These are phyloP conservation scores for Medicago ruthenica DNA, from an alignment of 306 rosid species.

Conservation along the genomic window DNA sequence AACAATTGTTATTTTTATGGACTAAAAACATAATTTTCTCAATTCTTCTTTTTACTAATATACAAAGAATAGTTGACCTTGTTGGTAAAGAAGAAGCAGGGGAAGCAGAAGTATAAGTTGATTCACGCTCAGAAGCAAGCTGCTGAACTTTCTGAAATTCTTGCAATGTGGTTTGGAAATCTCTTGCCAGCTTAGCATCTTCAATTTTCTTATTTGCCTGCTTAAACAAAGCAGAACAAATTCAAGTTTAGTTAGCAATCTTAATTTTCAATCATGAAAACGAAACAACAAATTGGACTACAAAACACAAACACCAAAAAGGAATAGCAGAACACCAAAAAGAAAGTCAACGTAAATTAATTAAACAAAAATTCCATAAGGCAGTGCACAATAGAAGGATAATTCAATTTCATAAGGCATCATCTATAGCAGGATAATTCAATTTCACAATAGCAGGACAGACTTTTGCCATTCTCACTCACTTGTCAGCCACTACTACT, in stretches of 20 bases:
- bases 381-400: too few species aligned
- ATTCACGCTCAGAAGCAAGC: slow-evolving; percentile 81
- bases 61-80: slow-evolving; percentile 45
- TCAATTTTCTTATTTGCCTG: slow-evolving; percentile 70
- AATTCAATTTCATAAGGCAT: too few species aligned
- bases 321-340: too few species aligned
- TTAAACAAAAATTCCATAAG: too few species aligned
- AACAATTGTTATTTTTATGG: too few species aligned
- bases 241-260: slow-evolving; percentile 1
- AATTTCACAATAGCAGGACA: too few species aligned
- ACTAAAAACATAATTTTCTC: too few species aligned
- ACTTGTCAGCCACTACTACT: too few species aligned
- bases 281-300: neutral
- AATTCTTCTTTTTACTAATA: too few species aligned
- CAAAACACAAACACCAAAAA: neutral
- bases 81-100: slow-evolving; percentile 47
- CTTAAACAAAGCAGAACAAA: slow-evolving; percentile 14
- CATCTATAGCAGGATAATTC: too few species aligned
- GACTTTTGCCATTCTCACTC: too few species aligned
- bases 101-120: slow-evolving; percentile 60
- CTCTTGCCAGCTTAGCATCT: slow-evolving; percentile 84
- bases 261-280: slow-evolving; percentile 18
- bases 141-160: slow-evolving; percentile 80
- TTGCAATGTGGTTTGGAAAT: slow-evolving; percentile 76
- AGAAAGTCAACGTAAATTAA: too few species aligned